Evolutionary conservation across 2,329 filamentous ascomycete species (phyloP), one percentile per base, ranked within the genome.

Genomic region (Coleophoma cylindrospora): DNA sequence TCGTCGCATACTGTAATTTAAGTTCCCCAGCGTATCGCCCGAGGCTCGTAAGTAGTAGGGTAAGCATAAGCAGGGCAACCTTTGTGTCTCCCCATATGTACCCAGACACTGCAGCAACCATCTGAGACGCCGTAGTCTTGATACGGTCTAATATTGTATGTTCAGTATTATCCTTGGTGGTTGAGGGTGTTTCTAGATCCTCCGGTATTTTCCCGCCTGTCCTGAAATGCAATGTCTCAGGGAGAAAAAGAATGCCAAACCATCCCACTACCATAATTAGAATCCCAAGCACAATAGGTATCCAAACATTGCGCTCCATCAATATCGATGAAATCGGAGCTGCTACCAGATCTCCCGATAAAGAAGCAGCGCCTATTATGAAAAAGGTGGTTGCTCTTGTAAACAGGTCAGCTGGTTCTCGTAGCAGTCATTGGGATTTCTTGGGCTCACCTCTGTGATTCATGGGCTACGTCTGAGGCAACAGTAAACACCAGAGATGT

Each of bases 1-100:
- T 74, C 1, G 73, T 74, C 48, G 75, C 68, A 57, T 81, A 81
- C 57, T 82, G 80, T 2, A 81, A 57, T 6, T 79, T 51, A 19
- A 76, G 52, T 4, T 69, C 66, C 45, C 65, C 61, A 9, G 46
- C 51, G 33, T 55, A 50, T 38, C 58, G 36, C 8, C 58, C 46
- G 10, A 45, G 34, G 36, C 52, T 41, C 4, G 55, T 56, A 14
- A 51, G 44, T 9, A 49, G 13, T 12, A 50, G 27, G 2, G 51
- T 48, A 14, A 40, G 40, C 6, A 57, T n/a, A 2, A 34, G 40
- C 9, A 40, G n/a, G 21, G 34, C 27, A 34, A 52, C 12, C 19
- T 8, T 21, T 6, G 13, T 27, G 10, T 48, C 17, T 10, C 19
- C 36, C 12, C 21, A 32, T 10, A 48, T 41, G 13, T 40, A 48